Evolutionary conservation across 176 grass and related monocot species (phyloP), one percentile per base, ranked within the genome.

Genomic region (Rhynchospora tenuis): DNA sequence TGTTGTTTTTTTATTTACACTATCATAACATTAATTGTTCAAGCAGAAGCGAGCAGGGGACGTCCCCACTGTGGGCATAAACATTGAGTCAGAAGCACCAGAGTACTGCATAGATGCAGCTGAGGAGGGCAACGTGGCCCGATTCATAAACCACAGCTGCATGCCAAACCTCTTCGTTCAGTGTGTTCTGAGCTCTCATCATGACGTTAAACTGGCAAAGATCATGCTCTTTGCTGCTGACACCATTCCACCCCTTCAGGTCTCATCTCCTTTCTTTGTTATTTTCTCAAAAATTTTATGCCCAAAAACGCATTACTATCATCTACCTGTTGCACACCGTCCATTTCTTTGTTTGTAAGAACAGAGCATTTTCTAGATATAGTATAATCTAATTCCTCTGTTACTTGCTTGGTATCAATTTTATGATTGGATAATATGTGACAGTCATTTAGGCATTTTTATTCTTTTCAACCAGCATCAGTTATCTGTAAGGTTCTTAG

Each of bases 121-220:
- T 27, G 73, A 61, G 31, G 79, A 81, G 85, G 96, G 93, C 9
- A 95, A 90, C 58, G 80, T 98, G 63, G 92, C 96, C 2, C 90
- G 96, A 60, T 98, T 98, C 71, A 95, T 98, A 61, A 98, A 98
- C 55, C 96, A 98, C 54, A 98, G 96, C 14, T 98, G 93, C 46
- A 82, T 91, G 44, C 96, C 96, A 20, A 98, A 98, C 59, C 89
- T 93, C 17, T 98, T 98, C 48, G 91, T 98, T 48, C 96, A 98
- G 79, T 95, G 90, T 31, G 68, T 98, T 24, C 59, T 98, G 57
- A 98, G 84, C 70, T 95, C 93, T 28, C 96, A 98, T 48, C 87
- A 83, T 2, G 91, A 98, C 16, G 88, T 95, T 33, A 95, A 90
- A 55, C 68, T 98, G 20, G 93, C 96, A 19, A 98, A 93, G 84